Base-by-base conservation (phyloP, 2,329 filamentous ascomycete genomes). In the Malbranchea zuffiana region DNA sequence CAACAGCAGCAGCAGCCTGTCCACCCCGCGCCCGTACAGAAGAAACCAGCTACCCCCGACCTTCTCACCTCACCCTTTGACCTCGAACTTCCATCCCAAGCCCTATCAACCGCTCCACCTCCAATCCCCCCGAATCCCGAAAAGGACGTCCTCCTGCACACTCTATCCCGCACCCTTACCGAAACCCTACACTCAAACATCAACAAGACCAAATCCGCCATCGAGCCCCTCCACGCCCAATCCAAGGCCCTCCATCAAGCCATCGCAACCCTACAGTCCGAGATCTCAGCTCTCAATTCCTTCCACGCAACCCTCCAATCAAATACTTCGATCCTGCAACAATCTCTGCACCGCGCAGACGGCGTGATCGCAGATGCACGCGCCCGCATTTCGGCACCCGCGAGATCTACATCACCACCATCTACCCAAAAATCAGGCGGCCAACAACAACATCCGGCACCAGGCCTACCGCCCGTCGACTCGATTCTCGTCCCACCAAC, bases 61-160 rank as follows among this genome's bases (percentile, higher is more conserved):
- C 68, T 81, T 31, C 66, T 82, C 36, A 73, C 74, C 21, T 75
- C 75, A 13, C 72, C 74, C 1, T 74, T 79, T 38, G 71, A 78
- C 42, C 62, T 76, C 4, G 66, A 72, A 15, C 58, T 77, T 3
- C 71, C 72, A 7, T 65, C 65, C 5, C 62, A 59, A 34, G 31
- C 51, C 11, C 50, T 54, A 32, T 48, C 56, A 4, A 53, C 54
- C 5, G 70, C 80, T 4, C 75, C 85, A 1, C 88, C 90, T 0
- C 87, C 88, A 0, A 85, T 95, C 20, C 88, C 90, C 0, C 87
- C 86, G 0, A 98, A 98, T 51, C 90, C 90, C 0, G 85, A 96
- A 60, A 95, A 94, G 56, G 86, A 96, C 57, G 80, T 82, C 13
- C 73, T 96, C 11, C 70, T 94, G 3, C 72, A 73, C 36, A 81